phyloP scores from a whole-genome alignment of 108 stramenopile genomes.

The Nitzschia sp. region DNA sequence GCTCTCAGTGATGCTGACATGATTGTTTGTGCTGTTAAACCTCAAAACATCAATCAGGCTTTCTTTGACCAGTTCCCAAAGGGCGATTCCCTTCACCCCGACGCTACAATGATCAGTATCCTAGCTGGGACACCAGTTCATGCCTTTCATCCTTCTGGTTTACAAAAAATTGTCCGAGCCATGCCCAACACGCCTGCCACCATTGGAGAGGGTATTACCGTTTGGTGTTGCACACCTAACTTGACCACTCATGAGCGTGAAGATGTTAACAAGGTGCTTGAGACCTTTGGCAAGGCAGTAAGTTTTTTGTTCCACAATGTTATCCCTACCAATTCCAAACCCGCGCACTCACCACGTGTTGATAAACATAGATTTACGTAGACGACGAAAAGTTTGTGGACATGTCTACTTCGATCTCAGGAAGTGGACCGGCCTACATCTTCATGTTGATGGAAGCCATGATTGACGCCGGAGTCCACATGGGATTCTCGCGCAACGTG shows the following conservation, averaged over 20 bases:
- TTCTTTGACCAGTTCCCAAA: slow-evolving; percentile 40
- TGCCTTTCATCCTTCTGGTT: slow-evolving; percentile 35
- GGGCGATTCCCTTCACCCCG: slow-evolving; percentile 29
- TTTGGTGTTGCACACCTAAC: slow-evolving; percentile 80
- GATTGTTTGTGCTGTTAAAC: slow-evolving; percentile 87
- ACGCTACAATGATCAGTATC: slow-evolving; percentile 64
- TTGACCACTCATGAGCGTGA: slow-evolving; percentile 58
- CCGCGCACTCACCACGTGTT: background rate
- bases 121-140: slow-evolving; percentile 58
- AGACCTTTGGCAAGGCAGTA: slow-evolving; percentile 73
- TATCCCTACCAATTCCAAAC: background rate
- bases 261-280: slow-evolving; percentile 52
- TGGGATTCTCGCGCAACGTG: slow-evolving; percentile 83
- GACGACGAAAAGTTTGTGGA: slow-evolving; percentile 89
- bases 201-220: slow-evolving; percentile 81
- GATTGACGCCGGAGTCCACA: slow-evolving; percentile 91
- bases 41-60: slow-evolving; percentile 74
- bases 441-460: slow-evolving; percentile 92
- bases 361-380: slow-evolving; percentile 60
- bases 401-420: slow-evolving; percentile 85
- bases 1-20: slow-evolving; percentile 63
- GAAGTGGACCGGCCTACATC: slow-evolving; percentile 92
- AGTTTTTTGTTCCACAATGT: slow-evolving; percentile 7
- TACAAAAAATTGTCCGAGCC: slow-evolving; percentile 74
- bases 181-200: slow-evolving; percentile 96